Percentiles rank a stretch among this genome's conserved stretches.
These are phyloP conservation scores for Plasmodium sp. DNA, from an alignment of 169 alveolate species.

Conservation along the genomic window DNA sequence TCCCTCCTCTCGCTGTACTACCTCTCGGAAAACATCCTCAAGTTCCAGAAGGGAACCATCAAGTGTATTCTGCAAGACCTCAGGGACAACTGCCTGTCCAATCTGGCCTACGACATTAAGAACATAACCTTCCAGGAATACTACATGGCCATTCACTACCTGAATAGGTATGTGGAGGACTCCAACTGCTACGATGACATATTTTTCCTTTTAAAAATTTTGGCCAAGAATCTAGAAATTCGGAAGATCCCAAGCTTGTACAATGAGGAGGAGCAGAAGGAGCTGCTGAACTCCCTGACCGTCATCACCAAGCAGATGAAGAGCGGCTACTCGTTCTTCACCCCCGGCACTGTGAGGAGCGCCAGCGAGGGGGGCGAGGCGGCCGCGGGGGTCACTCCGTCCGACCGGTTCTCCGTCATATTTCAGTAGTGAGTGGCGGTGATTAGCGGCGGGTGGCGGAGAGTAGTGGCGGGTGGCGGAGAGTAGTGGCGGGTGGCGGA, in stretches of 20 bases:
- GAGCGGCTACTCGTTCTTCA: not conserved
- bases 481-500: too few species aligned
- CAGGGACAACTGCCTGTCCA: slow-evolving; percentile 70
- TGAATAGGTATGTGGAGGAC: slow-evolving; percentile 69
- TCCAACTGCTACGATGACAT: slow-evolving; percentile 76
- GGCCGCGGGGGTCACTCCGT: not conserved
- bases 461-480: too few species aligned
- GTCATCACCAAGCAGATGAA: slow-evolving; percentile 45
- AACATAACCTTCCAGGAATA: slow-evolving; percentile 72
- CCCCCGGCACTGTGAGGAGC: slow-evolving; percentile 3
- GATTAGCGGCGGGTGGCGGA: too few species aligned
- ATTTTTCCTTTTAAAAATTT: slow-evolving; percentile 64
- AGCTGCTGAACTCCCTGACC: slow-evolving; percentile 46
- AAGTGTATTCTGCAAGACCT: slow-evolving; percentile 73
- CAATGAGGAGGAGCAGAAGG: slow-evolving; percentile 65
- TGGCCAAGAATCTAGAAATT: slow-evolving; percentile 63
- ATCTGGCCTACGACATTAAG: slow-evolving; percentile 44
- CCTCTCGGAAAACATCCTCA: slow-evolving; percentile 68
- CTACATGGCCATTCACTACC: slow-evolving; percentile 71
- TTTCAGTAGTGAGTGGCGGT: not conserved
- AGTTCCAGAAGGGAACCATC: slow-evolving; percentile 76
- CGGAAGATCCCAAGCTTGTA: slow-evolving; percentile 76
- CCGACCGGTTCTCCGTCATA: slow-evolving; percentile 10
- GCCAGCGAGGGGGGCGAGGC: not conserved
- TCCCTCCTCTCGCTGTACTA: slow-evolving; percentile 28